A percentile compares a stretch with the other conserved stretches of the same genome.
phyloP scores from a whole-genome alignment of 441 rosid species.

The Geranium incanum region DNA sequence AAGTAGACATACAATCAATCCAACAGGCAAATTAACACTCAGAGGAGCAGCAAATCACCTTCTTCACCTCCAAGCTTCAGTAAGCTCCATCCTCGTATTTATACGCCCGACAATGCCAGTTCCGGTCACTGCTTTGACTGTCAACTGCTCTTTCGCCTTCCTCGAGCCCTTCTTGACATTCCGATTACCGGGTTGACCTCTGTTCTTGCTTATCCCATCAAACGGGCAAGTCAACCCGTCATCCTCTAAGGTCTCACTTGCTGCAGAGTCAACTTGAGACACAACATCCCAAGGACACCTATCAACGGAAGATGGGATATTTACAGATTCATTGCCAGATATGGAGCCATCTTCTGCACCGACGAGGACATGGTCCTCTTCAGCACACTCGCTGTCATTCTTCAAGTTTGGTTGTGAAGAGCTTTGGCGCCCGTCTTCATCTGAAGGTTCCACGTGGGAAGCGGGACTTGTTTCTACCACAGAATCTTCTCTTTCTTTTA shows the following conservation, averaged over 20 bases:
- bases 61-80: conserved; percentile 70
- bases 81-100: conserved; percentile 50
- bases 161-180: conserved; percentile 25
- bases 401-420: conserved; percentile 34
- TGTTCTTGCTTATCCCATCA: background rate
- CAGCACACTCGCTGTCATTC: conserved; percentile 27
- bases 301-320: background rate
- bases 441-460: conserved; percentile 38
- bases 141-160: conserved; percentile 25
- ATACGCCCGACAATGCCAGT: conserved; percentile 37
- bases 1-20: conserved; percentile 6
- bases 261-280: background rate
- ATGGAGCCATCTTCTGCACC: conserved; percentile 14
- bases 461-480: conserved; percentile 28
- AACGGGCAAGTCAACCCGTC: background rate
- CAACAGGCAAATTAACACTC: conserved; percentile 17
- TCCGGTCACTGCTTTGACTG: conserved; percentile 23
- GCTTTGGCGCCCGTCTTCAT: conserved; percentile 51
- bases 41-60: background rate
- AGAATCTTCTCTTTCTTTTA: conserved; percentile 52
- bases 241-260: background rate
- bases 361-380: conserved; percentile 25
- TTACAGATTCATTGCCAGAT: background rate
- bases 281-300: conserved; percentile 5
- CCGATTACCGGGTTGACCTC: conserved; percentile 35